Conservation (phyloP, 768 basidiomycete genomes). For the Naematelia aurantialba region DNA sequence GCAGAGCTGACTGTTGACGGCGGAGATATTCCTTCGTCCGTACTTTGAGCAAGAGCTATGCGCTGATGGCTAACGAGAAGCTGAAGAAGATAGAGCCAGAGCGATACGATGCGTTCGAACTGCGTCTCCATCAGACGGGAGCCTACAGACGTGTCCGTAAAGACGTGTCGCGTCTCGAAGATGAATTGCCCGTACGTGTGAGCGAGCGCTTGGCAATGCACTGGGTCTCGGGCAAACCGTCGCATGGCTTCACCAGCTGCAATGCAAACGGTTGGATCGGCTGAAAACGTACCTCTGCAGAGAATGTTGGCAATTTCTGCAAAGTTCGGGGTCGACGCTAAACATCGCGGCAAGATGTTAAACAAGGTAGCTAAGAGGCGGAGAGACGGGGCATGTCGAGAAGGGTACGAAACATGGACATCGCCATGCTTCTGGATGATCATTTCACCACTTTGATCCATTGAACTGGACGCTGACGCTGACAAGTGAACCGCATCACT, state of each 20-base stretch:
- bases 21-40: background rate
- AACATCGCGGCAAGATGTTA: conserved; percentile 77
- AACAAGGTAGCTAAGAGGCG: conserved; percentile 71
- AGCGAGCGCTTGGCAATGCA: conserved; percentile 60
- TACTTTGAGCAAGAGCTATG: conserved; percentile 47
- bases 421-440: conserved; percentile 63
- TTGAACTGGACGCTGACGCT: conserved; percentile 54
- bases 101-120: conserved; percentile 61
- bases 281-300: conserved; percentile 74
- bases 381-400: conserved; percentile 61
- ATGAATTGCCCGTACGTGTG: conserved; percentile 66
- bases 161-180: conserved; percentile 65
- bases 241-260: conserved; percentile 65
- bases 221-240: conserved; percentile 65
- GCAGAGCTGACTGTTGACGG: conserved; percentile 7
- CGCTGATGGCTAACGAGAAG: conserved; percentile 60
- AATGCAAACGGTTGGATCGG: conserved; percentile 71
- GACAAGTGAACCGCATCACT: conserved; percentile 67
- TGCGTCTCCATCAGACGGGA: conserved; percentile 64
- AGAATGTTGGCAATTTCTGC: conserved; percentile 71
- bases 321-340: conserved; percentile 59
- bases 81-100: conserved; percentile 73
- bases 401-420: conserved; percentile 60
- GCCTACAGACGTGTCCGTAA: conserved; percentile 57
- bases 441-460: conserved; percentile 61